phyloP scores from a whole-genome alignment of 1,284 basidiomycete genomes.

The Tremellales sp. region DNA sequence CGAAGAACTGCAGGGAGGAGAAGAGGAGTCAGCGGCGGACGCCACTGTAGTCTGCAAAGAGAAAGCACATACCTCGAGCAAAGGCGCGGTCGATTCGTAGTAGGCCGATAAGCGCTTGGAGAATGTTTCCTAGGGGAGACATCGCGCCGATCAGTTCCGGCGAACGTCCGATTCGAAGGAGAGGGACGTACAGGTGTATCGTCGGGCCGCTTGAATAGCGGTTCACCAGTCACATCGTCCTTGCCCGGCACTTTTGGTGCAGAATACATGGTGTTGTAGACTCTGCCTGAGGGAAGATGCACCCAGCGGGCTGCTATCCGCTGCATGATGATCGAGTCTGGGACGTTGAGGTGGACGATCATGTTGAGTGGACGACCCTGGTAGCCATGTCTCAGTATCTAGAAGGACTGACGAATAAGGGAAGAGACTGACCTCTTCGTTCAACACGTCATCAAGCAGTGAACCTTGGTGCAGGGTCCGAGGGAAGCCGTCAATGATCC shows the following conservation, averaged over 20 bases:
- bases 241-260: constrained; percentile 78
- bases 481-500: constrained; percentile 96
- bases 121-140: constrained; percentile 66
- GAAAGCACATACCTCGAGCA: constrained; percentile 55
- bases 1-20: constrained; percentile 63
- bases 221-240: constrained; percentile 91
- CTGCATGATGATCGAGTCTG: constrained; percentile 81
- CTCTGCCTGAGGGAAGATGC: constrained; percentile 84
- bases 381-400: constrained; percentile 22
- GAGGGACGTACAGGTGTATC: constrained; percentile 73
- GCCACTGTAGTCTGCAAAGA: not conserved
- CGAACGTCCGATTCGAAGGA: not conserved
- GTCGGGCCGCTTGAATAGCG: constrained; percentile 81
- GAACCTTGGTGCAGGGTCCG: constrained; percentile 85
- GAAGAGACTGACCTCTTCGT: constrained; percentile 26
- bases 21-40: too few relatives aligned
- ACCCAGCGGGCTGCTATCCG: constrained; percentile 93
- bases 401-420: not conserved
- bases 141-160: not conserved
- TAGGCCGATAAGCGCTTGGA: constrained; percentile 73
- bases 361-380: constrained; percentile 63
- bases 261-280: constrained; percentile 91
- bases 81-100: constrained; percentile 81
- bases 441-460: constrained; percentile 62
- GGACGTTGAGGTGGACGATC: constrained; percentile 86